Evolutionary conservation across 371 early-diverging fungal genomes (phyloP).

Genomic region (Apophysomyces ossiformis): DNA sequence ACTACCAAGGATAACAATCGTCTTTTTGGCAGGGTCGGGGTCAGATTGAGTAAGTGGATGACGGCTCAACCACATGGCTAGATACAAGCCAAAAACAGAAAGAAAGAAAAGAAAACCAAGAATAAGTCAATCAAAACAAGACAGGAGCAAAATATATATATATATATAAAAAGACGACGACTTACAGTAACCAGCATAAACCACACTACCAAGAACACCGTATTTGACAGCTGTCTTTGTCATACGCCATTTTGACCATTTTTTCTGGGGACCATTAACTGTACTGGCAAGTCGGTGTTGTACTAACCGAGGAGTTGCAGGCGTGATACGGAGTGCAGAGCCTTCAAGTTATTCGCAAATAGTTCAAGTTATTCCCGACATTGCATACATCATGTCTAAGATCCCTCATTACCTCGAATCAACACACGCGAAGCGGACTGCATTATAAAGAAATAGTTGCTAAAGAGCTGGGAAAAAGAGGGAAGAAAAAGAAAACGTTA

Average conservation of each 20-base stretch:
- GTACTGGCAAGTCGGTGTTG: neutral
- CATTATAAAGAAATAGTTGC: neutral
- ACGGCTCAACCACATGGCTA: conserved; percentile 58
- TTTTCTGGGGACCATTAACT: neutral
- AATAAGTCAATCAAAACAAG: neutral
- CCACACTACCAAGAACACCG: conserved; percentile 33
- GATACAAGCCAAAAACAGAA: neutral
- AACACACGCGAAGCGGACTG: conserved; percentile 1
- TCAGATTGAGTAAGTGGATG: conserved; percentile 71
- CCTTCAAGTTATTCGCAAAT: neutral
- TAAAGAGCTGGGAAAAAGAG: neutral
- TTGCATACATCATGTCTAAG: neutral
- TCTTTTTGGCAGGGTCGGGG: conserved; percentile 79
- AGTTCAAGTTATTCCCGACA: neutral
- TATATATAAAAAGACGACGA: neutral
- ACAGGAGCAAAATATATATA: neutral
- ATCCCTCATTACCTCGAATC: neutral
- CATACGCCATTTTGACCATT: conserved; percentile 26
- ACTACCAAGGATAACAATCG: conserved; percentile 81
- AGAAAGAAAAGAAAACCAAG: neutral
- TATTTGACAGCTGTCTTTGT: conserved; percentile 46
- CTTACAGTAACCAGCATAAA: conserved; percentile 49
- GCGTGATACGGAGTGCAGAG: neutral
- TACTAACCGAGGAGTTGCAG: neutral
- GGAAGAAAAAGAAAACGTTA: neutral